Base-by-base conservation (phyloP, 805 yeast genomes). In the Saccharomycodes ludwigii region DNA sequence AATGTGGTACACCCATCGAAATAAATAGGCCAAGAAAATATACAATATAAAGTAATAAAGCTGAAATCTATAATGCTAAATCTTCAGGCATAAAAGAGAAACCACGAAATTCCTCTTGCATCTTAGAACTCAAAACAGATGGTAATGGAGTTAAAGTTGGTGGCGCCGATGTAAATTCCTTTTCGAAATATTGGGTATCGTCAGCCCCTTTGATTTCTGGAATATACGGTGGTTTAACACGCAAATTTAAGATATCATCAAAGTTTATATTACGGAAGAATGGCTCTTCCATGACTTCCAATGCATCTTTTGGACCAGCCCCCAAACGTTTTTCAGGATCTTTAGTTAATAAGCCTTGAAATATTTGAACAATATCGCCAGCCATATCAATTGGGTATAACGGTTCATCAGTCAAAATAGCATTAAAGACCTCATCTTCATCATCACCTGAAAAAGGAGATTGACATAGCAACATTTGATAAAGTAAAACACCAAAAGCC, bases 391-490 rank as follows among this genome's bases (percentile, higher is more conserved):
- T 84, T 21, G 97, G 98, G 56, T 86, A 91, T 45, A 85, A 65
- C 7, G 95, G 97, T 54, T 91, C 98, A 63, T 91, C 98, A 23
- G 91, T 79, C 40, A 86, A 71, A 48, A 91, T 91, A 10, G 98
- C 95, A 56, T 86, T 91, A 59, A 88, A 91, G 21, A 91, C 85
- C 58, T 91, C 98, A 50, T 91, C 97, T 49, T 83, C 94, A 50
- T 83, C 94, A 43, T 86, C 95, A 42, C 99, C 98, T 43, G 88
- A 78, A 61, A 91, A 91, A 22, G 99, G 99, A 6, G 95, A 82
- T 57, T 88, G 94, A 32, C 95, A 91, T 36, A 91, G 66, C 35
- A 91, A 65, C 99, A 91, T 91, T 58, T 91, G 98, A 57, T 88
- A 91, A 42, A 91, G 64, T 41, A 91, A 66, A 18, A 91, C 97